These are phyloP conservation scores for Hebeloma cylindrosporum DNA, from an alignment of 768 basidiomycete genomes.

Conservation along the genomic window DNA sequence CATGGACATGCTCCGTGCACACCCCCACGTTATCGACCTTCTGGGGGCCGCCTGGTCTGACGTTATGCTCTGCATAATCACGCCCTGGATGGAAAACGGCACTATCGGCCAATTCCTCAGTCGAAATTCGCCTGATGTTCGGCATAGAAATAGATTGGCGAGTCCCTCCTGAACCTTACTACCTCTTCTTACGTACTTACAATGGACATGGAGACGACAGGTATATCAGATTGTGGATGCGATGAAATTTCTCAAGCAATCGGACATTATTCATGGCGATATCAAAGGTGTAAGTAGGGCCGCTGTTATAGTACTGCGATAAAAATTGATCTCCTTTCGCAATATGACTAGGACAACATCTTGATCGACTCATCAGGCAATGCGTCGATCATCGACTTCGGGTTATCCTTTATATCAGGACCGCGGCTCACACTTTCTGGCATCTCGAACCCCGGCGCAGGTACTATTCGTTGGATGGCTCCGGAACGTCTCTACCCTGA, in stretches of 20 bases:
- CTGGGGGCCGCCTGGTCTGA: slow-evolving; percentile 4
- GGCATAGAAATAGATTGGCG: slow-evolving; percentile 3
- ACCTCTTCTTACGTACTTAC: too few relatives aligned
- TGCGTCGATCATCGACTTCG: slow-evolving; percentile 20
- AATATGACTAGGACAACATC: slow-evolving; percentile 20
- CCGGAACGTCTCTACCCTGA: slow-evolving; percentile 26
- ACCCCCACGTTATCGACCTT: slow-evolving; percentile 13
- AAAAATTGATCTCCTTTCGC: neutral
- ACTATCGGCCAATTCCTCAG: slow-evolving; percentile 20
- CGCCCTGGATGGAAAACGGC: slow-evolving; percentile 33
- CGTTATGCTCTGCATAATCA: slow-evolving; percentile 20
- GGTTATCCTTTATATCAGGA: slow-evolving; percentile 5
- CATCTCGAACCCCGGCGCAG: slow-evolving; percentile 14
- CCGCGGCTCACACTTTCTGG: neutral
- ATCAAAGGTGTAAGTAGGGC: slow-evolving; percentile 32
- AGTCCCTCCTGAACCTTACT: too few relatives aligned
- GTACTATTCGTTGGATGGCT: slow-evolving; percentile 32
- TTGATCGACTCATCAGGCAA: slow-evolving; percentile 12
- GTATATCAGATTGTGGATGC: slow-evolving; percentile 29
- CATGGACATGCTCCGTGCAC: slow-evolving; percentile 11
- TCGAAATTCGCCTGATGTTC: neutral
- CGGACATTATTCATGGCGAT: slow-evolving; percentile 39
- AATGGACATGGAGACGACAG: too few relatives aligned
- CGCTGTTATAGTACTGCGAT: neutral
- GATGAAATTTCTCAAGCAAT: slow-evolving; percentile 25